These are phyloP conservation scores for Plantago lanceolata DNA, from an alignment of 305 asterid species.

Conservation along the genomic window DNA sequence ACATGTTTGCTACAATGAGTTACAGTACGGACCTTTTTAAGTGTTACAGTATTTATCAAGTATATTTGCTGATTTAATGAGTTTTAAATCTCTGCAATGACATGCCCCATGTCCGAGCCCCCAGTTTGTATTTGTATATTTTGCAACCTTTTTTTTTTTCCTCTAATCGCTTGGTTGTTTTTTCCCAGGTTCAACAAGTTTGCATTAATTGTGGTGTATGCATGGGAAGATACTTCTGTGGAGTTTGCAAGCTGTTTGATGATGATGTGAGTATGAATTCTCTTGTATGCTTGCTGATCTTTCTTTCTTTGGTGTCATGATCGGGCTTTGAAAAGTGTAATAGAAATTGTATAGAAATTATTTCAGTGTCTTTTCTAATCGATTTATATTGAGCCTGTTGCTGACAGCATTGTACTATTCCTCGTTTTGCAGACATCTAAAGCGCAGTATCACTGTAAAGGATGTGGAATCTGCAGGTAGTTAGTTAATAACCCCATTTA, in stretches of 20 bases:
- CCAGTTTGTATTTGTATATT: neutral
- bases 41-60: conserved; percentile 1
- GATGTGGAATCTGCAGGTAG: conserved; percentile 93
- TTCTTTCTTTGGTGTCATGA: conserved; percentile 4
- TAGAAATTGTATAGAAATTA: conserved; percentile 1
- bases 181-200: conserved; percentile 56
- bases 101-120: conserved; percentile 8
- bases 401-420: conserved; percentile 4
- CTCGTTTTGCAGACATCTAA: conserved; percentile 55
- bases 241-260: conserved; percentile 75
- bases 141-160: neutral
- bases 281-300: neutral
- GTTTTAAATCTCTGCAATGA: neutral
- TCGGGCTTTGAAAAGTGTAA: neutral
- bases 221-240: conserved; percentile 76
- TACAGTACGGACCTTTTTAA: neutral
- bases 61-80: neutral
- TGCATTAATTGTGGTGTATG: conserved; percentile 77
- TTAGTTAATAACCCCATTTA: neutral
- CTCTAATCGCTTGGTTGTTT: conserved; percentile 5
- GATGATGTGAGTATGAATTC: conserved; percentile 60
- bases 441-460: conserved; percentile 70
- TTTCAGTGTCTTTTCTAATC: conserved; percentile 1
- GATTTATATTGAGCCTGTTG: conserved; percentile 7
- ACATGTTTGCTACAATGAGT: neutral